Percentiles rank a stretch among this genome's conserved stretches.
phyloP scores from a whole-genome alignment of 78 protist species.

The Monosiga brevicollis region DNA sequence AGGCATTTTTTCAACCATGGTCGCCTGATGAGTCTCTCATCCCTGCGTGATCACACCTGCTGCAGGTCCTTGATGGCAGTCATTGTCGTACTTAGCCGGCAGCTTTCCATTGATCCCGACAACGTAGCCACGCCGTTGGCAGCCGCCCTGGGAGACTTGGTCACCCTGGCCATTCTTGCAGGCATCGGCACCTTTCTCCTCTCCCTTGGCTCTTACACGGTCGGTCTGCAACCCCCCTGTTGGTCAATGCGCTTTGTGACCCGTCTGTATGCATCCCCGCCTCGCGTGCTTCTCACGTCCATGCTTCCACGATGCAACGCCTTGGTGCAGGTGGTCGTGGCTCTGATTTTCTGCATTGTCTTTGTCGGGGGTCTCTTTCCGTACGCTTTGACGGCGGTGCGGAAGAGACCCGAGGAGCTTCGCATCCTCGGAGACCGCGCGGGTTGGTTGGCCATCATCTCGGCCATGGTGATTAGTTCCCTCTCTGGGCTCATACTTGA shows the following conservation, averaged over 20 bases:
- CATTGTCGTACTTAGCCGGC: background rate
- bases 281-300: background rate
- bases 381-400: background rate
- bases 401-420: background rate
- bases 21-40: no score
- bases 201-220: background rate
- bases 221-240: background rate
- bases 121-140: slow-evolving; percentile 2
- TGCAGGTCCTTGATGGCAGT: background rate
- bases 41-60: background rate
- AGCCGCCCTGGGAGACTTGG: background rate
- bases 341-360: background rate
- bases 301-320: background rate
- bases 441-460: background rate
- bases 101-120: background rate
- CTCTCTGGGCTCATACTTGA: background rate
- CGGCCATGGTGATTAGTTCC: background rate
- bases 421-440: background rate
- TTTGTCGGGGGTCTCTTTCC: background rate
- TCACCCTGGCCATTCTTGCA: background rate
- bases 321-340: background rate
- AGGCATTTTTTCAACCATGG: no score
- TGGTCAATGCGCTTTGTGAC: no score
- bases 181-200: background rate
- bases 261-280: background rate